Evolutionary conservation across 441 rosid genomes (phyloP), one percentile per base, ranked within the genome.

Genomic region (Pelargonium citronellum): DNA sequence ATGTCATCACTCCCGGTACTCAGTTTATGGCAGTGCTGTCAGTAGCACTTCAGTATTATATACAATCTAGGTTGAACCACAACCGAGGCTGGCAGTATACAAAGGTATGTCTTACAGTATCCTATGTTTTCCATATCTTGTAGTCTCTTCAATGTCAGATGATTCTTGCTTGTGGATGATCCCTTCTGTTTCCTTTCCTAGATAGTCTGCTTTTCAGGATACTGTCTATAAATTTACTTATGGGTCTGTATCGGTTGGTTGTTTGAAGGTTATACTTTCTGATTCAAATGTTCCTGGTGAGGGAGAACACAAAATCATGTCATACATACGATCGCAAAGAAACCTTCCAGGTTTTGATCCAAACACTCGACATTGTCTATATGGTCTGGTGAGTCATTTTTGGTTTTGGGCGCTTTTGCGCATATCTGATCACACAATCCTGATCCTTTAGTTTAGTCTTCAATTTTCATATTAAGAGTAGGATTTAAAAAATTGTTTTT

Each of bases 231-330:
- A 85, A 74, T 77, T 74, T 86, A 83, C 80, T 85, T 69, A 79
- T 83, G 82, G 73, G 85, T 80, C 84, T 83, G 85, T 81, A 71
- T 85, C 86, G 85, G 89, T 68, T 87, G 81, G 67, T 83, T 80
- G 73, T 83, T 74, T 90, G 88, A 87, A 95, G 99, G 98, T 95
- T 81, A 86, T 95, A 80, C 96, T 95, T 80, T 95, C 99, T 76
- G 99, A 95, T 80, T 76, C 99, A 22, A 95, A 95, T 75, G 98
- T 87, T 70, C 90, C 92, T 73, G 99, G 99, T 1, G 99, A 95
- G 80, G 99, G 98, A 82, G 99, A 95, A 79, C 98, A 95, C 87
- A 92, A 95, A 83, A 83, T 95, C 76, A 91, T 95, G 99, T 82
- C 95, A 30, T 95, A 88, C 82, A 89, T 95, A 69, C 88, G 97